phyloP scores from a whole-genome alignment of 1,284 basidiomycete genomes.

The Apiotrichum laibachii region DNA sequence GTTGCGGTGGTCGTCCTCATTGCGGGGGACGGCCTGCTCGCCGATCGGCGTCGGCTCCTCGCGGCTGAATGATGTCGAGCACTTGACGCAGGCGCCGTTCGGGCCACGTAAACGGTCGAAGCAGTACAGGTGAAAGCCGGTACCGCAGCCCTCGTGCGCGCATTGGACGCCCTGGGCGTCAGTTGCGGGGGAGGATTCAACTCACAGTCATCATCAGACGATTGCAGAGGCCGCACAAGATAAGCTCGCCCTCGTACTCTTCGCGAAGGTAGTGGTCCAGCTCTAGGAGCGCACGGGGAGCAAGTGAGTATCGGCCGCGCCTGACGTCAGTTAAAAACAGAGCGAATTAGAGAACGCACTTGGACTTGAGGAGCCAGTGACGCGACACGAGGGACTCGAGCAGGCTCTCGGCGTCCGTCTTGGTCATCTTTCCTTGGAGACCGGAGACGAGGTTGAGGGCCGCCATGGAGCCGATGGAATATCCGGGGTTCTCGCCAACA shows the following conservation, averaged over 20 bases:
- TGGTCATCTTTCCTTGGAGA: slow-evolving; percentile 27
- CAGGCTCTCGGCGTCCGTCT: slow-evolving; percentile 31
- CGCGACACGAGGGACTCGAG: slow-evolving; percentile 38
- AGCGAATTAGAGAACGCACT: slow-evolving; percentile 25
- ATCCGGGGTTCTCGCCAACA: slow-evolving; percentile 43
- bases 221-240: slow-evolving; percentile 36
- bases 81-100: slow-evolving; percentile 30
- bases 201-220: slow-evolving; percentile 40
- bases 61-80: slow-evolving; percentile 24
- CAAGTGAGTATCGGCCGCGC: slow-evolving; percentile 43
- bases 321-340: slow-evolving; percentile 23
- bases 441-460: slow-evolving; percentile 29
- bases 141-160: slow-evolving; percentile 30
- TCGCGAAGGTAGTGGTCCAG: slow-evolving; percentile 41
- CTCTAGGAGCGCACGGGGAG: slow-evolving; percentile 40
- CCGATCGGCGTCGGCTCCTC: slow-evolving; percentile 29
- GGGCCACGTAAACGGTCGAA: slow-evolving; percentile 16
- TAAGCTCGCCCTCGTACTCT: slow-evolving; percentile 36
- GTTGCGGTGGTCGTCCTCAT: slow-evolving; percentile 32
- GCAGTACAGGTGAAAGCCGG: slow-evolving; percentile 43
- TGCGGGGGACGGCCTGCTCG: slow-evolving; percentile 36
- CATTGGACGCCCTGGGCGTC: slow-evolving; percentile 36
- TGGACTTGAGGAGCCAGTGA: slow-evolving; percentile 43
- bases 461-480: slow-evolving; percentile 39
- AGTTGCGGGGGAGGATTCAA: not conserved